Evolutionary conservation across 1,139 yeast genomes (phyloP).

Genomic region (Barnettozyma hawaiiensis): DNA sequence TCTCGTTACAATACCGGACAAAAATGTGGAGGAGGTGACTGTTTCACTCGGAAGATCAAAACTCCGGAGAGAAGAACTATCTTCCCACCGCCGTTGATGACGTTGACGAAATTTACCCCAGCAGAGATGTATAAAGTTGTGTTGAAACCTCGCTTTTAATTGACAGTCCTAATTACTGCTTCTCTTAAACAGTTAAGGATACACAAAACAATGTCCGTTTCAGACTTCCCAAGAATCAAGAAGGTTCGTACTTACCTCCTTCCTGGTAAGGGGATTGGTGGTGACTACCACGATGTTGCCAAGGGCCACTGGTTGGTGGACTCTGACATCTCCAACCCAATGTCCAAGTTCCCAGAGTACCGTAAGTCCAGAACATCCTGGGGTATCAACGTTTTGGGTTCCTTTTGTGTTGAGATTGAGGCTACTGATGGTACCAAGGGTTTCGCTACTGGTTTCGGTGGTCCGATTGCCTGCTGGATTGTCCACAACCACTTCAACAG

Average conservation of each 20-base stretch:
- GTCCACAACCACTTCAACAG: conserved; percentile 41
- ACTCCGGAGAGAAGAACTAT: neutral
- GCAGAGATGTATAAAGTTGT: neutral
- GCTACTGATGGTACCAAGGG: conserved; percentile 45
- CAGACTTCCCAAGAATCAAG: neutral
- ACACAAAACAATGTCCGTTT: neutral
- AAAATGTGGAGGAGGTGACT: neutral
- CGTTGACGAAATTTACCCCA: too few species aligned
- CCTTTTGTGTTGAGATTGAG: conserved; percentile 43
- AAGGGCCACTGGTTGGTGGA: conserved; percentile 46
- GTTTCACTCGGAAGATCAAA: neutral
- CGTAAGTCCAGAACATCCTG: conserved; percentile 40
- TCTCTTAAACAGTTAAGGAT: neutral
- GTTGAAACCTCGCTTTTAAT: neutral
- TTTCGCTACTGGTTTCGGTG: conserved; percentile 49
- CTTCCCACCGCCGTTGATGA: too few species aligned
- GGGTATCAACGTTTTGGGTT: conserved; percentile 48
- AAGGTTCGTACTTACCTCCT: neutral
- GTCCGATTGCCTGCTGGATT: conserved; percentile 40
- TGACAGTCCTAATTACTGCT: neutral
- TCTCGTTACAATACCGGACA: neutral
- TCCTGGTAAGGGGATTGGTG: neutral
- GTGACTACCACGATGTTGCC: conserved; percentile 33
- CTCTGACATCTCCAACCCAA: conserved; percentile 40
- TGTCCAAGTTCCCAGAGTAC: conserved; percentile 42